Base-by-base conservation (phyloP, 768 basidiomycete genomes). In the Cystofilobasidium macerans region DNA sequence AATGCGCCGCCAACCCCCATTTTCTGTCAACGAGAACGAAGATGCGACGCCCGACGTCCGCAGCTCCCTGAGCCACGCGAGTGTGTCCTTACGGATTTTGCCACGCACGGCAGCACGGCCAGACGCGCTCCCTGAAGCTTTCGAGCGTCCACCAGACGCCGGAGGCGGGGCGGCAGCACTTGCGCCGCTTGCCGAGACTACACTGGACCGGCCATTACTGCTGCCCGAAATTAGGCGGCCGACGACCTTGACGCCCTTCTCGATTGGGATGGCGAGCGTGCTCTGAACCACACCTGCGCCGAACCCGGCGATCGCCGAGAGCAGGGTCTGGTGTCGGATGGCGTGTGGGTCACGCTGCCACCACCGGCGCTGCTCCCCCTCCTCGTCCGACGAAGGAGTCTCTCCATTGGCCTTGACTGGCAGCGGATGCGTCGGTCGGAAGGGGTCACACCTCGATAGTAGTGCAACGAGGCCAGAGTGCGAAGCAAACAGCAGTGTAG, bases 251-350 rank as follows among this genome's bases (percentile, higher is more conserved):
- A 68, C 58, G 32, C 57, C 51, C 12, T 48, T 57, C 26, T 62
- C 48, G 14, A 62, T 57, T 0, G 67, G 67, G 11, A 51, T 51
- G 12, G 67, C 54, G 4, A 68, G 43, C 9, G 57, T 64, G 12
- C 33, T 42, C 18, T 68, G 67, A 20, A 61, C 67, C 12, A 63
- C 40, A 14, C 67, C 67, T 2, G 67, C 67, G 1, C 67, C 67
- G 4, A 60, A 61, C 9, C 67, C 67, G n/a, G 67, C 67, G 4
- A 68, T 2, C 18, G 43, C 61, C 9, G 67, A 62, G 35, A 68
- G 66, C 0, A 67, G 42, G 28, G 61, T 67, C 13, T 61, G 67
- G n/a, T 63, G 67, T 16, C 32, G 33, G 32, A 59, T 47, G 2
- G 35, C 24, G 20, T 61, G 65, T n/a, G 33, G 42, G 51, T 43